phyloP scores from a whole-genome alignment of 345 rosid species.

The Abelmoschus esculentus region DNA sequence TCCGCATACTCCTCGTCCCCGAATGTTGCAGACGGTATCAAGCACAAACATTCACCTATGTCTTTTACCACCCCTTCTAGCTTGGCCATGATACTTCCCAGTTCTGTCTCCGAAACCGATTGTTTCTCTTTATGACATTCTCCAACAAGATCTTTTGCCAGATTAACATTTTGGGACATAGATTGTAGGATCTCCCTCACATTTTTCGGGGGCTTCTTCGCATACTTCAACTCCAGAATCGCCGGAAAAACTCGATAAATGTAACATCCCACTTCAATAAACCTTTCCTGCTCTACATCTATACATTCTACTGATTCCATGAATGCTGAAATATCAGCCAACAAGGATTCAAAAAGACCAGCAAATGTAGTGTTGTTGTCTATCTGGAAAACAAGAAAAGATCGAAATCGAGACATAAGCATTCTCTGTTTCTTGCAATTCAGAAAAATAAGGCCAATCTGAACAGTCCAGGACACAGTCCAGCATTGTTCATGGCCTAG shows the following conservation, averaged over 20 bases:
- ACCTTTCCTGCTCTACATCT: conserved; percentile 34
- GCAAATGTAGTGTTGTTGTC: conserved; percentile 21
- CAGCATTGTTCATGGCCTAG: not conserved
- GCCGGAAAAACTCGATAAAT: conserved; percentile 52
- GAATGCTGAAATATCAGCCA: conserved; percentile 48
- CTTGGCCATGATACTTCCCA: conserved; percentile 31
- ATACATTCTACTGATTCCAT: conserved; percentile 31
- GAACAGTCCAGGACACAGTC: not conserved
- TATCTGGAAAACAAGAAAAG: conserved; percentile 26
- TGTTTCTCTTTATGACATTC: conserved; percentile 19
- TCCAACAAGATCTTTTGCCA: conserved; percentile 39
- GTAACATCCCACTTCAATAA: conserved; percentile 51
- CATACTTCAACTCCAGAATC: conserved; percentile 61
- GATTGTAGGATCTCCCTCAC: conserved; percentile 42
- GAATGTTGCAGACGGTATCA: conserved; percentile 52
- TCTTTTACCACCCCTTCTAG: conserved; percentile 39
- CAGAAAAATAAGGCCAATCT: not conserved
- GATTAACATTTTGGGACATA: conserved; percentile 36
- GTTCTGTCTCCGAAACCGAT: conserved; percentile 30
- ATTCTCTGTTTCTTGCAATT: not conserved
- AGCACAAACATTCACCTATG: conserved; percentile 53
- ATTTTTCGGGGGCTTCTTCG: conserved; percentile 28
- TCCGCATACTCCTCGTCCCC: conserved; percentile 43
- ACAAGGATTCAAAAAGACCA: conserved; percentile 30
- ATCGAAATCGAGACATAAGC: not conserved